Evolutionary conservation across 768 basidiomycete species (phyloP), one percentile per base, ranked within the genome.

Genomic region (Mycena maculata): DNA sequence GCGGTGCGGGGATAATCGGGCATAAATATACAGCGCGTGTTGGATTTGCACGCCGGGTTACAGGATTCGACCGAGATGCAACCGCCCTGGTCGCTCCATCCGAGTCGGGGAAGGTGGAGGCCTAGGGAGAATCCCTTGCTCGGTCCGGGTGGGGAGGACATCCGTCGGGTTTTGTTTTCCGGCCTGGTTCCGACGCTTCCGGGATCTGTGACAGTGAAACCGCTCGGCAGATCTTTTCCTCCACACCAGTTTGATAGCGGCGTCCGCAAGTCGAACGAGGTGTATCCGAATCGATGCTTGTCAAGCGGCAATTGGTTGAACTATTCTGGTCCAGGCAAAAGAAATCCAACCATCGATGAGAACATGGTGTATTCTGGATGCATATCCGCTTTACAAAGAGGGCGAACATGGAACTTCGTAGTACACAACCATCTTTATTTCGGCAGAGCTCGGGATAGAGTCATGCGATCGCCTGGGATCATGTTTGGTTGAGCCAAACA

Each of bases 401-500:
- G 30, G 23, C 25, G 31, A 52, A 28, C 11, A 42, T 20, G 54
- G 8, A 16, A 5, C 23, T 60, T 60, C 54, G 54, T 1, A 38
- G 48, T 20, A 25, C 42, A 60, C 65, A 60, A 66, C 5, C 12
- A 60, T 60, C 42, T 60, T 66, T 65, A 44, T 48, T 27, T 23
- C 48, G 49, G 59, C 28, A 28, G 22, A 12, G 11, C 23, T 41
- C 48, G 63, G 44, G 16, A 16, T 13, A 16, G 47, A 56, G 53
- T 60, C 65, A 66, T 55, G 63, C 57, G 65, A 44, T 27, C 56
- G 44, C 38, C 39, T 22, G 38, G 59, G 47, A 23, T 49, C 44
- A 33, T 65, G 57, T 59, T 65, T 65, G 57, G 31, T 50, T 20
- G 4, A 2, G 31, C 36, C 60, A 67, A 62, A 67, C 60, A 67